phyloP scores from a whole-genome alignment of 495 filamentous ascomycete species.

The Letharia columbiana region DNA sequence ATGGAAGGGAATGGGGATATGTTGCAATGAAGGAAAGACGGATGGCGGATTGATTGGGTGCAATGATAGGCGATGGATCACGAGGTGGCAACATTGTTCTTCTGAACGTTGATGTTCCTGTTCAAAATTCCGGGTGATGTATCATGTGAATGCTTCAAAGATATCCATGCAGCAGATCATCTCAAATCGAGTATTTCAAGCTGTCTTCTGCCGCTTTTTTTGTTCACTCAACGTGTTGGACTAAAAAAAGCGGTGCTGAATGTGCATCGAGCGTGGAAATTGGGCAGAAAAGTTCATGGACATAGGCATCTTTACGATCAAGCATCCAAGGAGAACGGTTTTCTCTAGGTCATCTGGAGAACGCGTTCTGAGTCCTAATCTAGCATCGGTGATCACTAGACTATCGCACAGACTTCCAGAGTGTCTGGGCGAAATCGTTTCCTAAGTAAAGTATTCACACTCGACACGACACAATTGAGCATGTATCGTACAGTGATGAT shows the following conservation, averaged over 20 bases:
- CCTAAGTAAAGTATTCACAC: not conserved
- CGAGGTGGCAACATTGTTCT: not conserved
- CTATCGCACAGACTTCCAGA: not conserved
- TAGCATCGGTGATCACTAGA: no score
- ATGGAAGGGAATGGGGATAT: constrained; percentile 4
- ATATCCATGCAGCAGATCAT: not conserved
- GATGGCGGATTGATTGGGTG: not conserved
- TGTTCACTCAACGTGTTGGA: not conserved
- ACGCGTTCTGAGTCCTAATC: no score
- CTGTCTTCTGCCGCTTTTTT: not conserved
- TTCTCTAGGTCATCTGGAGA: not conserved
- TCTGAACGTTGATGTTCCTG: not conserved
- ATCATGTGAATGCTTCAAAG: not conserved
- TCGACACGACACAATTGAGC: not conserved
- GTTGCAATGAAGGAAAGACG: constrained; percentile 5
- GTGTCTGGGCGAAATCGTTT: not conserved
- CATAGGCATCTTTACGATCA: not conserved
- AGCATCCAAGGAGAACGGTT: not conserved
- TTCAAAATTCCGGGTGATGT: not conserved
- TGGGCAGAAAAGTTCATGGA: not conserved
- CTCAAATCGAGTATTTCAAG: not conserved
- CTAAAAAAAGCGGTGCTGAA: not conserved
- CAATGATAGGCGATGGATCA: not conserved
- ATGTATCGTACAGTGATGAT: not conserved
- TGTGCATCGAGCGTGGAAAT: not conserved